Evolutionary conservation across 257 asterid genomes (phyloP), one percentile per base, ranked within the genome.

Genomic region (Jacaranda mimosifolia): DNA sequence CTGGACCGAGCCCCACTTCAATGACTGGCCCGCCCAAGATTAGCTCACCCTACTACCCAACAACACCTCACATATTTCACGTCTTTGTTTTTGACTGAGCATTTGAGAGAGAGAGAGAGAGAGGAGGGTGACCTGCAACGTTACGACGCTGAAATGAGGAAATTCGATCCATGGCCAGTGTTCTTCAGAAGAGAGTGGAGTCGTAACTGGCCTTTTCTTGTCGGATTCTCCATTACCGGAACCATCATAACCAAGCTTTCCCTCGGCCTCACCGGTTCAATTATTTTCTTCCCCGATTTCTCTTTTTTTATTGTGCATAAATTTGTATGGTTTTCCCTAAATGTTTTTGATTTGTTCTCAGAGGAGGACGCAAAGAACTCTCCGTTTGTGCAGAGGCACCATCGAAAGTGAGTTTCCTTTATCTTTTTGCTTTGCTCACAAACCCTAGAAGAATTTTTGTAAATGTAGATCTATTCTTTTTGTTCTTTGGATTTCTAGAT

Each of bases 131-230:
- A 55, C 5, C 14, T 9, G 15, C 26, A 39, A n/a, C 13, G 12
- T 14, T 5, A 68, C 68, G 59, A 53, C 19, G 58, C 6, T 14
- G 58, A 38, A 18, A 86, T 86, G 87, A 86, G 90, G 87, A 86
- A 86, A 76, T 86, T 86, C 78, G 90, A 86, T 83, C 90, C 90
- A 12, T 86, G 90, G 90, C 90, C 90, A 7, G 86, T 86, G 76
- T 86, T 79, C 76, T 79, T 79, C 76, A 79, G 62, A 58, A 79
- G 83, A 35, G 83, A 79, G 55, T 79, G 75, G 79, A 79, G 73
- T 10, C 83, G 83, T 39, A 79, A 79, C 17, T 79, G 83, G 83
- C 83, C 83, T 26, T 79, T 79, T 75, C 83, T 79, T 15, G 79
- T 79, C 3, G 83, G 83, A 66, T 79, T 79, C 14, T 76, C 76